A percentile compares a stretch with the other conserved stretches of the same genome.
phyloP scores from a whole-genome alignment of 768 basidiomycete species.

The Boletellus emodensis region DNA sequence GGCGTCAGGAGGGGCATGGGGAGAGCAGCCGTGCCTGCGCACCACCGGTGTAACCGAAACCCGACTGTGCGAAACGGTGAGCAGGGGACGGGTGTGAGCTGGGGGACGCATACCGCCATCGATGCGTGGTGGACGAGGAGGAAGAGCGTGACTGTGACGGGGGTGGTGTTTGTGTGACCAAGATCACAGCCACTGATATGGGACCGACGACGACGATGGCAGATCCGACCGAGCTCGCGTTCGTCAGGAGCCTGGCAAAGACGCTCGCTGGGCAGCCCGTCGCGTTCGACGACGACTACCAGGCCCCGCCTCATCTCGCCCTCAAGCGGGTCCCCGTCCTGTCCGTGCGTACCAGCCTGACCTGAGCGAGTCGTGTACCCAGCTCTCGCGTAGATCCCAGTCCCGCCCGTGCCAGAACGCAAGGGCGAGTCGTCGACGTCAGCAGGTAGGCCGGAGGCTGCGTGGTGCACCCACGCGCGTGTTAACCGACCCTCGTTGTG shows the following conservation, averaged over 20 bases:
- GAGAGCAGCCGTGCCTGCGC: slow-evolving; percentile 10
- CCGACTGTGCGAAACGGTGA: slow-evolving; percentile 44
- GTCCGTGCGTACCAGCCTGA: slow-evolving; percentile 42
- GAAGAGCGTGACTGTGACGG: slow-evolving; percentile 24
- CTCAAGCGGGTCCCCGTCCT: slow-evolving; percentile 69
- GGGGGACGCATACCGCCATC: slow-evolving; percentile 38
- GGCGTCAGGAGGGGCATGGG: slow-evolving; percentile 1
- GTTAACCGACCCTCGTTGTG: slow-evolving; percentile 8
- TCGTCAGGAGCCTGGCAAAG: slow-evolving; percentile 62
- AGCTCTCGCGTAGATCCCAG: slow-evolving; percentile 43
- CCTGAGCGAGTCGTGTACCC: neutral
- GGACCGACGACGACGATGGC: slow-evolving; percentile 35
- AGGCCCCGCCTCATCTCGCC: slow-evolving; percentile 61
- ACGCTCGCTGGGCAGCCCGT: slow-evolving; percentile 66
- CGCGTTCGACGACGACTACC: slow-evolving; percentile 69
- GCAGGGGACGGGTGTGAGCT: neutral
- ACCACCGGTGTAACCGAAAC: slow-evolving; percentile 64
- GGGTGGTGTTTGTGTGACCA: slow-evolving; percentile 15
- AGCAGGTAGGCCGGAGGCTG: slow-evolving; percentile 25
- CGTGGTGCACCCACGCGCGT: slow-evolving; percentile 2
- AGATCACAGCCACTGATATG: slow-evolving; percentile 21
- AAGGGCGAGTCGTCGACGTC: slow-evolving; percentile 34
- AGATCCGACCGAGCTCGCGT: slow-evolving; percentile 56
- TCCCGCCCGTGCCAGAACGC: slow-evolving; percentile 58
- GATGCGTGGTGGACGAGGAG: slow-evolving; percentile 1